Base-by-base conservation (phyloP, 148 eudicot species). In the Rhododendron kiyosumense region DNA sequence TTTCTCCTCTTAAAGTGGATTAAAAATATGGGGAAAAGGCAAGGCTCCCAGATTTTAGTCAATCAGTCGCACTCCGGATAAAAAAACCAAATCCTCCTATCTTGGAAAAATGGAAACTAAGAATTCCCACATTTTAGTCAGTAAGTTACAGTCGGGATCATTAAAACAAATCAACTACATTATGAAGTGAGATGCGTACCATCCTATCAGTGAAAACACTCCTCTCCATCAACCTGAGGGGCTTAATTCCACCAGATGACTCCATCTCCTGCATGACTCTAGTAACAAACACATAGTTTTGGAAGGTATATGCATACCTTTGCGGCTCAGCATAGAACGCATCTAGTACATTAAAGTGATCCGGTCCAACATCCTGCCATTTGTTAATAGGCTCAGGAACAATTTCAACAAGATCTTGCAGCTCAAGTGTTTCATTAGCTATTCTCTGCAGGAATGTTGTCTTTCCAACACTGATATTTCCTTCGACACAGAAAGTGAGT, bases 221-320 rank as follows among this genome's bases (percentile, higher is more conserved):
- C 86, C 97, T 96, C 87, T 96, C 99, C 97, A 96, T 96, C 80
- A 96, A 88, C 77, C 98, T 94, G 85, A 96, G 95, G 84, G 99
- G 99, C 91, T 94, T 94, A 46, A 92, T 88, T 86, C 99, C 97
- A 78, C 85, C 91, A 26, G 97, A 94, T 67, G 99, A 95, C 90
- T 96, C 98, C 87, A 92, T 92, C 88, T 95, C 99, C 91, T 96
- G 99, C 99, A 96, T 96, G 81, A 96, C 90, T 90, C 99, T 89
- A 30, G 99, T 96, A 57, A 96, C 99, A 90, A 96, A 96, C 30
- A 96, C 98, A 88, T 96, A 96, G 88, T 96, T 96, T 85, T 96
- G 99, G 86, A 96, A 96, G 69, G 99, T 96, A 85, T 95, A 96
- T 0, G 99, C 99, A 90, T 96, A 96, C 84, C 99, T 90, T 86